Evolutionary conservation across 371 early-diverging fungal genomes (phyloP), one percentile per base, ranked within the genome.

Genomic region (Mucor plumbeus): DNA sequence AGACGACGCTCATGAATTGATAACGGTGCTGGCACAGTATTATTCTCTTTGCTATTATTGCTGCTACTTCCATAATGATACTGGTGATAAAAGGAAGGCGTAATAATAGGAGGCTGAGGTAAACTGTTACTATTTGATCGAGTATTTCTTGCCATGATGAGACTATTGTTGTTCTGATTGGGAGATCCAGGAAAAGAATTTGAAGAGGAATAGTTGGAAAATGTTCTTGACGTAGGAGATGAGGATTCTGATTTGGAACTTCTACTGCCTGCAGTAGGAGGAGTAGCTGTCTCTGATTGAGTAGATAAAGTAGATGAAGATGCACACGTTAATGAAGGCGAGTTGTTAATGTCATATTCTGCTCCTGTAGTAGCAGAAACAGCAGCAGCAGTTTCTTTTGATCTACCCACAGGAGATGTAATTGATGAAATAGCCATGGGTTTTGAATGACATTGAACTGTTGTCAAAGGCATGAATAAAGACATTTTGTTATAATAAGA

Each of bases 1-100:
- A 87, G 84, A 2, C 88, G 80, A 9, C 87, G 74, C 63, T 88
- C 88, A 11, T 78, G 73, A 13, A 85, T 62, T 0, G 88, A 84
- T 9, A 87, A 68, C 3, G 86, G 77, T 13, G 63, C n/a, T 5
- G 14, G 34, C 14, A 21, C 11, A 17, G 35, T 0, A 10, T 35
- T 56, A 17, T 15, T 35, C 14, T 17, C 10, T 6, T n/a, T 17
- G 7, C 14, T 35, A 2, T 4, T 33, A 7, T 6, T 55, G 34
- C 15, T 35, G 4, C 35, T 35, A 3, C 56, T 26, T 4, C 54
- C n/a, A 10, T 35, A 56, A 14, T 56, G 56, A 34, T 56, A 56
- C 0, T 36, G 56, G 7, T 56, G 34, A 10, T 56, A 56, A 14
- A 56, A 56, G 36, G 56, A 36, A 11, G 36, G n/a, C 15, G 34